Percentiles rank a stretch among this genome's conserved stretches.
phyloP scores from a whole-genome alignment of 805 yeast species.

The Yamadazyma scolyti region DNA sequence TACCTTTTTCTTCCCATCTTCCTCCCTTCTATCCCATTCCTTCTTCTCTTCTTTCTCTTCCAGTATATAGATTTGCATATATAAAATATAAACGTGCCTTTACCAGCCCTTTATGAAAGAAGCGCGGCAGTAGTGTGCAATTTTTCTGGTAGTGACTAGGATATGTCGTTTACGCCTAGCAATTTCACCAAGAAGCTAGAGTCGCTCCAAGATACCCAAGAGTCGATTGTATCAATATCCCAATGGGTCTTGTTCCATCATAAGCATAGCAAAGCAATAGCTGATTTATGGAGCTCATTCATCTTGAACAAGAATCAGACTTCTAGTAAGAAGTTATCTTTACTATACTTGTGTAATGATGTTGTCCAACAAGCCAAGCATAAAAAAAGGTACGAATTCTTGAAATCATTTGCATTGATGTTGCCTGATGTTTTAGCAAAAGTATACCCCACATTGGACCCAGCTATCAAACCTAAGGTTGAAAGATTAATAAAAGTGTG shows the following conservation, averaged over 20 bases:
- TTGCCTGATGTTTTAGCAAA: constrained; percentile 39
- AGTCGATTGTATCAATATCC: constrained; percentile 41
- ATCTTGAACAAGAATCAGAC: constrained; percentile 10
- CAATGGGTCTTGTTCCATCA: constrained; percentile 47
- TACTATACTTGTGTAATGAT: constrained; percentile 75
- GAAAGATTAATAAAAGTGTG: constrained; percentile 54
- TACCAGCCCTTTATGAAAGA: no score
- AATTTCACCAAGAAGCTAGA: constrained; percentile 32
- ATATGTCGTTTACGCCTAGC: constrained; percentile 38
- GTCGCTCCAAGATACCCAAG: constrained; percentile 42
- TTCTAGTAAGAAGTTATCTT: constrained; percentile 43
- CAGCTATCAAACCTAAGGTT: constrained; percentile 42
- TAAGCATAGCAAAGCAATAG: constrained; percentile 32
- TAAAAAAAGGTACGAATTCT: constrained; percentile 54
- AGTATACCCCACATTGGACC: constrained; percentile 27
- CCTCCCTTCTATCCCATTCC: no score
- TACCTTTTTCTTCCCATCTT: no score
- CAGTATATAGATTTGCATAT: no score
- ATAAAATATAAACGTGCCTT: no score
- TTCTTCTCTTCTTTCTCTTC: no score
- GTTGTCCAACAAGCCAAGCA: constrained; percentile 75
- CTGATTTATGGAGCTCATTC: constrained; percentile 34
- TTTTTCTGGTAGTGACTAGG: no score
- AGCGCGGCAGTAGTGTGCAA: no score
- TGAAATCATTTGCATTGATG: constrained; percentile 51